Percentiles rank a stretch among this genome's conserved stretches.
Conservation (phyloP, 768 basidiomycete genomes). For the Tricholomella constricta region DNA sequence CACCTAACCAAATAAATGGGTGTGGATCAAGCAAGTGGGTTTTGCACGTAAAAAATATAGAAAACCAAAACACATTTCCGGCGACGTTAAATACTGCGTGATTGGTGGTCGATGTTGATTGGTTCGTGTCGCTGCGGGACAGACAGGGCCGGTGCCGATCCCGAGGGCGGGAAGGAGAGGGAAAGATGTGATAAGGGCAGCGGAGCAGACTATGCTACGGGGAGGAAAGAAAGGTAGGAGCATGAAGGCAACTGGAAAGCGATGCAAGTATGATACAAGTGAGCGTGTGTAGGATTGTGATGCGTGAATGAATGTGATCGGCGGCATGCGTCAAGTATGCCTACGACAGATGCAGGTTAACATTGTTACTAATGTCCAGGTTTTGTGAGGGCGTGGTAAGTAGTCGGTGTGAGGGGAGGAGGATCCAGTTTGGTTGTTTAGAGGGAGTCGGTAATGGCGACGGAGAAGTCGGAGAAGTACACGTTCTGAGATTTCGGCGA, state of each 20-base stretch:
- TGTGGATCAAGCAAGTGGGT: not conserved
- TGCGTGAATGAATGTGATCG: slow-evolving; percentile 13
- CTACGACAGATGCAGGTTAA: not conserved
- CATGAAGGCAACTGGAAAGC: not conserved
- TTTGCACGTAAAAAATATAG: slow-evolving; percentile 9
- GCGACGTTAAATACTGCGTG: slow-evolving; percentile 19
- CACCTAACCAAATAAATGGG: too few species aligned
- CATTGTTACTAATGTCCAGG: too few species aligned
- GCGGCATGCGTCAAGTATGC: slow-evolving; percentile 10
- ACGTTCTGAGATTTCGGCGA: slow-evolving; percentile 61
- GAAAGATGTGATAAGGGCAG: too few species aligned
- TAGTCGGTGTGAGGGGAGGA: not conserved
- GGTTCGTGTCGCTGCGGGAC: not conserved
- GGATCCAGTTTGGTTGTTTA: slow-evolving; percentile 24
- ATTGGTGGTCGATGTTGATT: slow-evolving; percentile 15
- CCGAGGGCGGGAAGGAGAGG: not conserved
- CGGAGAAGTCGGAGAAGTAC: slow-evolving; percentile 72
- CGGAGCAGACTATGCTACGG: too few species aligned
- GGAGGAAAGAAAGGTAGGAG: not conserved
- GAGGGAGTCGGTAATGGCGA: slow-evolving; percentile 55
- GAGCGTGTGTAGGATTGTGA: slow-evolving; percentile 5
- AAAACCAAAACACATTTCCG: slow-evolving; percentile 1
- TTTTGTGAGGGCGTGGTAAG: not conserved
- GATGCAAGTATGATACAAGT: slow-evolving; percentile 19
- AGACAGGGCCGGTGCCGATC: not conserved